phyloP scores from a whole-genome alignment of 768 basidiomycete species.

The Rhizopogon rudus region DNA sequence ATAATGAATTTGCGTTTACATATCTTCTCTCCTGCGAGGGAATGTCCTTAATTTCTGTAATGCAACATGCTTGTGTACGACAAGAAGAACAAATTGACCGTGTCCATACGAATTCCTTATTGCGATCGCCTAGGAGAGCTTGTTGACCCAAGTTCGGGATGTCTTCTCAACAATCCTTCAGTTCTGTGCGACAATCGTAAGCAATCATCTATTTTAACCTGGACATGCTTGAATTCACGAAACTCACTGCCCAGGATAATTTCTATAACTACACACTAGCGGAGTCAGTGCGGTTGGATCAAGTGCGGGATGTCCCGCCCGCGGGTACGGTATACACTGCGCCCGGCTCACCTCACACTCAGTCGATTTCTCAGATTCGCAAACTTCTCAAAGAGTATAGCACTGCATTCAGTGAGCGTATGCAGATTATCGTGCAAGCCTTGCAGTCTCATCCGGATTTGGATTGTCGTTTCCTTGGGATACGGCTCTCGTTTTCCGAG shows the following conservation, averaged over 20 bases:
- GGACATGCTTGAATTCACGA: neutral
- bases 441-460: conserved; percentile 81
- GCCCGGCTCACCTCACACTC: conserved; percentile 27
- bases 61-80: too few species aligned
- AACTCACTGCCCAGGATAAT: conserved; percentile 55
- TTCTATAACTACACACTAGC: conserved; percentile 87
- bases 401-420: conserved; percentile 68
- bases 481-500: conserved; percentile 79
- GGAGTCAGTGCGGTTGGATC: conserved; percentile 79
- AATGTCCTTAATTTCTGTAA: too few species aligned
- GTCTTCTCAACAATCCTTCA: conserved; percentile 74
- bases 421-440: conserved; percentile 67
- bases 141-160: conserved; percentile 73
- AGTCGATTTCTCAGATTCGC: conserved; percentile 52
- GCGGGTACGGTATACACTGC: conserved; percentile 69
- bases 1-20: too few species aligned
- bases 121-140: conserved; percentile 46
- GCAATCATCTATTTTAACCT: conserved; percentile 20
- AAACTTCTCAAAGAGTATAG: conserved; percentile 68
- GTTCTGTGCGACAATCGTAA: conserved; percentile 81
- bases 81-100: too few species aligned
- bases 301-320: conserved; percentile 52
- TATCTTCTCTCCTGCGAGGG: too few species aligned
- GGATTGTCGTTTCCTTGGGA: conserved; percentile 87
- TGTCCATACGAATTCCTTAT: too few species aligned